Conservation (phyloP, 768 basidiomycete species). For the Kwoniella bestiolae region DNA sequence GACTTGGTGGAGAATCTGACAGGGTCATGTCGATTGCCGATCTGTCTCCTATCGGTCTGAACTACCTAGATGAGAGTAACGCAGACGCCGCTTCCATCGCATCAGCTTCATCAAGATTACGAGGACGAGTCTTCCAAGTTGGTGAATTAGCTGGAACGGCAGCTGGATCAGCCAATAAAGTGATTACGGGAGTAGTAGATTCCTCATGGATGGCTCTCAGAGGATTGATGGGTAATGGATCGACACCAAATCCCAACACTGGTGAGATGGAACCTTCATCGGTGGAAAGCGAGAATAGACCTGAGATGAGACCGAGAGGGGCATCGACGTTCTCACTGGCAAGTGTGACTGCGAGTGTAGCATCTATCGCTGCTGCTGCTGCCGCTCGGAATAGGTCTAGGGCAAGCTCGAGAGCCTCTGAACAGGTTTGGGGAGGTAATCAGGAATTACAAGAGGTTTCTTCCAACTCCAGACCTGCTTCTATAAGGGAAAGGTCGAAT, state of each 20-base stretch:
- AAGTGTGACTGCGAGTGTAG: constrained; percentile 70
- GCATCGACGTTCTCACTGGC: constrained; percentile 84
- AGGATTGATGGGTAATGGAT: constrained; percentile 63
- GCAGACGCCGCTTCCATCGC: constrained; percentile 61
- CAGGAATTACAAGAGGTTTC: constrained; percentile 67
- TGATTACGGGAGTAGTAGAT: constrained; percentile 80
- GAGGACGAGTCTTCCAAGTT: constrained; percentile 77
- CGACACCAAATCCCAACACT: constrained; percentile 6
- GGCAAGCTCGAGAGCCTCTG: constrained; percentile 41
- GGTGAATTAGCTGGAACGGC: constrained; percentile 71
- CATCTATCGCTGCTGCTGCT: constrained; percentile 62
- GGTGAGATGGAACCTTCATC: background rate
- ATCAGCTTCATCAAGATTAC: constrained; percentile 64
- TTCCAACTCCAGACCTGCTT: constrained; percentile 61
- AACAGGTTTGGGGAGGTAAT: constrained; percentile 53
- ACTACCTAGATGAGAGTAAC: constrained; percentile 63
- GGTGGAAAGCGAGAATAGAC: constrained; percentile 21
- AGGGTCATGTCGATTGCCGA: constrained; percentile 67
- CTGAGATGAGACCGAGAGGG: constrained; percentile 70
- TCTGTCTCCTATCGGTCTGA: constrained; percentile 77
- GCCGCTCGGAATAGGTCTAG: constrained; percentile 47
- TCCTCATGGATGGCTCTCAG: constrained; percentile 85
- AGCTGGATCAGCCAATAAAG: constrained; percentile 75
- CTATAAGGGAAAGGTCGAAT: constrained; percentile 57
- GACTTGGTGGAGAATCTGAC: constrained; percentile 56